Evolutionary conservation across 129 eudicot genomes (phyloP), one percentile per base, ranked within the genome.

Genomic region (Sambucus nigra): DNA sequence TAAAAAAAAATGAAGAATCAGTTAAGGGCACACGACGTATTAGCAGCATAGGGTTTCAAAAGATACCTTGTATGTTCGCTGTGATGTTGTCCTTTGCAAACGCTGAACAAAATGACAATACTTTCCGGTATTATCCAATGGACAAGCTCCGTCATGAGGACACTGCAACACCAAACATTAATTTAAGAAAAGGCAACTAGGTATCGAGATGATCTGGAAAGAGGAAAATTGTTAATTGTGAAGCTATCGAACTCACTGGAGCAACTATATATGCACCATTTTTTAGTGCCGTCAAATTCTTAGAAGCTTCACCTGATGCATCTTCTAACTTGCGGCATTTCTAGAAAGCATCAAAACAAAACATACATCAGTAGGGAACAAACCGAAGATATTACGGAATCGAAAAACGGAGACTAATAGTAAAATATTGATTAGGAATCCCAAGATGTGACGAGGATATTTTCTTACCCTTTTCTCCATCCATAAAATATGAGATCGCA

Each of bases 51-150:
- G 11, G 57, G 47, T 42, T 41, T 17, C 54, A 38, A 64, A 7
- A 59, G 4, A 22, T 65, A 86, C 99, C 99, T 92, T 92, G 71
- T 82, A 86, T 16, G 80, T 77, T 33, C 84, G 87, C 66, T 92
- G 99, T 42, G 99, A 73, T 31, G 88, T 65, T 24, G 99, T 86
- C 70, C 99, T 82, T 76, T 86, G 73, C 72, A 92, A 57, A n/a
- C 96, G 94, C 56, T 92, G 99, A 51, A 80, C 94, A 75, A 92
- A 92, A 73, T 92, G 99, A 71, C 99, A 92, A 73, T 86, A 86
- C 70, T 82, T 86, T 46, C 83, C 82, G 2, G 94, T 79, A 35
- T 86, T 82, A 28, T 71, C 78, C 68, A 86, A 70, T 7, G 96
- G 99, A 44, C 99, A 92, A 51, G 70, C 76, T 46, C 99, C 99